Evolutionary conservation across 768 basidiomycete genomes (phyloP), one percentile per base, ranked within the genome.

Genomic region (Xerocomus spinulosus): DNA sequence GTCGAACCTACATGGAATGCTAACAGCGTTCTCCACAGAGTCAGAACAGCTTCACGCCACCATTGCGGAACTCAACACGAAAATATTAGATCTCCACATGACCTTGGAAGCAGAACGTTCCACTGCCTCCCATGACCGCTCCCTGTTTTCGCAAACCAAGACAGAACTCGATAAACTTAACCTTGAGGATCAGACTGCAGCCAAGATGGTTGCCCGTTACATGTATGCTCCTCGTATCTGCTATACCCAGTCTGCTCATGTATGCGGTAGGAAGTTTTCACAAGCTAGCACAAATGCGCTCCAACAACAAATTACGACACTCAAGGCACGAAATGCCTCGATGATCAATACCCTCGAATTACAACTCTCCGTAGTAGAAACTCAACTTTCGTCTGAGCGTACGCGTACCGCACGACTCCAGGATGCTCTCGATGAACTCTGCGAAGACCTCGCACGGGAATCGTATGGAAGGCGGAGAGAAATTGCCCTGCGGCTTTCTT

Each of bases 121-220:
- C 33, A 60, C 63, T 0, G 63, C 71, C 0, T 70, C 75, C 23
- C 62, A 72, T 2, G 72, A 79, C 32, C 74, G 74, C 14, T 54
- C 54, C 0, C 72, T 77, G 46, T 65, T 84, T 13, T 74, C 78
- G 0, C 62, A 70, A 25, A 65, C 71, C 4, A 72, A 72, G 35
- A 66, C 72, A 1, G 79, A 81, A 51, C 68, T 87, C 14, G 76
- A 85, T 44, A 73, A 70, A 55, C 69, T 79, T 39, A 68, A 72
- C 53, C 62, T 80, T 15, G 85, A 90, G 41, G 87, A 91, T 48
- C 77, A 72, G n/a, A 77, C 83, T 0, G 88, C 89, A 3, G 82
- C 83, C 12, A 86, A 82, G 57, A 86, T 91, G 79, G 89, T 92
- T 24, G 80, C 87, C 23, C 79, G 86, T 30, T 92, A 92, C 62